phyloP scores from a whole-genome alignment of 2,329 filamentous ascomycete genomes.

The Eurotiales sp. region DNA sequence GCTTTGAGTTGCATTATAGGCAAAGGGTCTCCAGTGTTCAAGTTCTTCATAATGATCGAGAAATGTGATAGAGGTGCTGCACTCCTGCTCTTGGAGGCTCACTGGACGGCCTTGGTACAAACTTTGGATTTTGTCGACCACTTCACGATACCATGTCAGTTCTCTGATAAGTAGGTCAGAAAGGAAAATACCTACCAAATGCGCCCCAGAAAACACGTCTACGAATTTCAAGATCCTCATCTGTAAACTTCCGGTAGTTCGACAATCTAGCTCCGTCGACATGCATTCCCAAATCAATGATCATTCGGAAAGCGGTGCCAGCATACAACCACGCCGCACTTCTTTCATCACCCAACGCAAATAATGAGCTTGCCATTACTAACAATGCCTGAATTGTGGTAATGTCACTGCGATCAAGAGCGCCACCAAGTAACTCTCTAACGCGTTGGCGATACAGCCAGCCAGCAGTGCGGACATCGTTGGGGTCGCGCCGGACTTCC shows the following conservation, averaged over 20 bases:
- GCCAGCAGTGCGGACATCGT: constrained; percentile 48
- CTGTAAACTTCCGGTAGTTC: constrained; percentile 26
- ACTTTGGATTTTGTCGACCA: constrained; percentile 52
- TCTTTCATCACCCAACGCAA: constrained; percentile 49
- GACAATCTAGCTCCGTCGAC: constrained; percentile 35
- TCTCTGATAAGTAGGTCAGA: too few relatives aligned
- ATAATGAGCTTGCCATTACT: constrained; percentile 50
- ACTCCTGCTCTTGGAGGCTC: constrained; percentile 42
- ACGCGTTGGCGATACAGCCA: constrained; percentile 48
- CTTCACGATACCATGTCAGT: constrained; percentile 11
- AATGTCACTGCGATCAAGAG: constrained; percentile 48
- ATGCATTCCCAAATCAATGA: constrained; percentile 51
- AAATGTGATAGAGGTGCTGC: constrained; percentile 43
- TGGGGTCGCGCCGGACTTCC: constrained; percentile 44
- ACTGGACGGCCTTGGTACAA: constrained; percentile 53
- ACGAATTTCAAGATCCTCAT: constrained; percentile 46
- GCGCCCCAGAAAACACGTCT: constrained; percentile 47
- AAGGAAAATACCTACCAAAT: constrained; percentile 26
- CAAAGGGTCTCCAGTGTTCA: constrained; percentile 50
- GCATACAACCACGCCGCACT: constrained; percentile 53
- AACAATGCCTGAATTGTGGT: constrained; percentile 55
- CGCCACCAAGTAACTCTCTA: constrained; percentile 44
- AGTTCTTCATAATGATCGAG: constrained; percentile 49
- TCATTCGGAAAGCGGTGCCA: constrained; percentile 51
- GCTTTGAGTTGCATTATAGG: constrained; percentile 28